A percentile compares a stretch with the other conserved stretches of the same genome.
phyloP scores from a whole-genome alignment of 768 basidiomycete species.

The Amanita brunnescens region DNA sequence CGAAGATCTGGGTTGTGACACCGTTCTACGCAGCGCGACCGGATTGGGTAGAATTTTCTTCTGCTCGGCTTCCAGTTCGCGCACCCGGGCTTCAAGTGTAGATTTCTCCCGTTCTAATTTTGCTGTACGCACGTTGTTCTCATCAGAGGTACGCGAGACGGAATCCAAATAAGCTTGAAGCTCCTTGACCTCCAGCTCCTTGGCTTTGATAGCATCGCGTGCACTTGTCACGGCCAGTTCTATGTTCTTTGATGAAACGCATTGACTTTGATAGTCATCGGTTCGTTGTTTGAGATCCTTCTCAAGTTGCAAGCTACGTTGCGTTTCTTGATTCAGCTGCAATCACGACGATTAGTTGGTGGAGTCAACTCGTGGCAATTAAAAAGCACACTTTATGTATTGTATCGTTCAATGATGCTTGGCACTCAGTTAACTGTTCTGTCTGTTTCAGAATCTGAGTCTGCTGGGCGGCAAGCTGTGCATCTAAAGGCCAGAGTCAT shows the following conservation, averaged over 20 bases:
- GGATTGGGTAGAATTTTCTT: slow-evolving; percentile 20
- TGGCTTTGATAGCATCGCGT: slow-evolving; percentile 41
- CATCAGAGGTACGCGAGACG: slow-evolving; percentile 44
- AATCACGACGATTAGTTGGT: slow-evolving; percentile 6
- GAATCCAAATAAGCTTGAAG: slow-evolving; percentile 49
- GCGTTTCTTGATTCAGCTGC: slow-evolving; percentile 50
- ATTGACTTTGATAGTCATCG: slow-evolving; percentile 52
- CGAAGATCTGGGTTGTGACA: slow-evolving; percentile 46
- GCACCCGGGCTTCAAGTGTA: slow-evolving; percentile 46
- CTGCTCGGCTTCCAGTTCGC: slow-evolving; percentile 44
- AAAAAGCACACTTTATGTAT: slow-evolving; percentile 32
- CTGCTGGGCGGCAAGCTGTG: slow-evolving; percentile 39
- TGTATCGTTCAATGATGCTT: slow-evolving; percentile 32
- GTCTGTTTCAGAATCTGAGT: slow-evolving; percentile 33
- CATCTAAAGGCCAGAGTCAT: slow-evolving; percentile 25
- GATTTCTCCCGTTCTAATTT: slow-evolving; percentile 52
- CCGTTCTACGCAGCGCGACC: slow-evolving; percentile 22
- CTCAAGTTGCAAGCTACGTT: slow-evolving; percentile 49
- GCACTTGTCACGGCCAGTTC: slow-evolving; percentile 38
- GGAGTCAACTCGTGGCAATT: background rate
- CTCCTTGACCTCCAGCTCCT: slow-evolving; percentile 41
- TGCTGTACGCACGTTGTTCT: slow-evolving; percentile 29
- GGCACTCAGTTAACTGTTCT: slow-evolving; percentile 34
- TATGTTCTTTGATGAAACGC: slow-evolving; percentile 41
- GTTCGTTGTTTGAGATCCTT: slow-evolving; percentile 35